Evolutionary conservation across 257 asterid genomes (phyloP).

Genomic region (Primulina huaijiensis): DNA sequence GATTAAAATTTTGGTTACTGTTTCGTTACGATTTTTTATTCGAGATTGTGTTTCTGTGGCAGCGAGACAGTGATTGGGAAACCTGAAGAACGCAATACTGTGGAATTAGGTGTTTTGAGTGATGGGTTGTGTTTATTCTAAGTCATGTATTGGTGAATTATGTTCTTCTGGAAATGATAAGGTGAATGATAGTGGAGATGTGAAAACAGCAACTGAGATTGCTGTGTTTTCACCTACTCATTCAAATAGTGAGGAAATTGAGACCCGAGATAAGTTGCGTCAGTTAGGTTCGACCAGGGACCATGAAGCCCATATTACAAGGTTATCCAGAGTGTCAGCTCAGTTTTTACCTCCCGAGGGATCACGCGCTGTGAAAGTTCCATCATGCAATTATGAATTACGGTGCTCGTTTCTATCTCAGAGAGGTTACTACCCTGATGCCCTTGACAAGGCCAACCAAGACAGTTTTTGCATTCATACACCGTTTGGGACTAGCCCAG

Average conservation of each 20-base stretch:
- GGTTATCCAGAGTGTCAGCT: slow-evolving; percentile 74
- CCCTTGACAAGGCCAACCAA: slow-evolving; percentile 93
- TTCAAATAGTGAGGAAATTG: slow-evolving; percentile 53
- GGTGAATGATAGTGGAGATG: slow-evolving; percentile 45
- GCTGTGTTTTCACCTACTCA: slow-evolving; percentile 56
- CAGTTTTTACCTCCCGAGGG: slow-evolving; percentile 89
- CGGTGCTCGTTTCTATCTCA: slow-evolving; percentile 82
- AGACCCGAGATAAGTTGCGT: slow-evolving; percentile 49
- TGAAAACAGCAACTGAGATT: slow-evolving; percentile 49
- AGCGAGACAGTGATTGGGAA: slow-evolving; percentile 19
- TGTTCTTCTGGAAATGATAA: slow-evolving; percentile 66
- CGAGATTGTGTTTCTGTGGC: slow-evolving; percentile 20
- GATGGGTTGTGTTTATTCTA: slow-evolving; percentile 94
- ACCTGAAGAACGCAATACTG: slow-evolving; percentile 41
- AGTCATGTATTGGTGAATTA: slow-evolving; percentile 76
- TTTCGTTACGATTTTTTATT: slow-evolving; percentile 7
- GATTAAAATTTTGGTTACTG: slow-evolving; percentile 2
- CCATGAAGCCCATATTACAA: slow-evolving; percentile 67
- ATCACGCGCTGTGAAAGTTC: slow-evolving; percentile 67
- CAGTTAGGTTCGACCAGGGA: slow-evolving; percentile 53
- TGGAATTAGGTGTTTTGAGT: slow-evolving; percentile 37
- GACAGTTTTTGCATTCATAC: slow-evolving; percentile 93
- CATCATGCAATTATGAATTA: slow-evolving; percentile 66
- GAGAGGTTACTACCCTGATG: slow-evolving; percentile 97
- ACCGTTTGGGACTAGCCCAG: slow-evolving; percentile 76